Evolutionary conservation across 2,329 filamentous ascomycete genomes (phyloP).

Genomic region (Orbilia brochopaga): DNA sequence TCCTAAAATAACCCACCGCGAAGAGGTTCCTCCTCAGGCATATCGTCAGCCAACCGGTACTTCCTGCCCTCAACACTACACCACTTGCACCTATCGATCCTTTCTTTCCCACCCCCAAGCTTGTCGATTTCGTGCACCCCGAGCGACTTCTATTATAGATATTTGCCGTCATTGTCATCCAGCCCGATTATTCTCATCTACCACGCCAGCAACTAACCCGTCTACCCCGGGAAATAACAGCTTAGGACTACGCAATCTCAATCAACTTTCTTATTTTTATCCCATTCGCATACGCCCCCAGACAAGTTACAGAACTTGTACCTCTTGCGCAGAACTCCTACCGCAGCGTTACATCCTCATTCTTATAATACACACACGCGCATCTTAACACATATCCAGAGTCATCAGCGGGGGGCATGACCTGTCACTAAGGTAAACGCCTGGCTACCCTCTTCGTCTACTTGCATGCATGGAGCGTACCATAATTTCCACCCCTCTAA

Average conservation of each 20-base stretch:
- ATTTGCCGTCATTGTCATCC: constrained; percentile 23
- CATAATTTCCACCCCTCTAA: constrained; percentile 38
- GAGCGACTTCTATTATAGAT: constrained; percentile 25
- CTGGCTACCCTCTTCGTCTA: constrained; percentile 50
- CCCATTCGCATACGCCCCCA: constrained; percentile 38
- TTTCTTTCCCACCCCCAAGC: constrained; percentile 15
- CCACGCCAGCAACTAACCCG: constrained; percentile 18
- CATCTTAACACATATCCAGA: constrained; percentile 18
- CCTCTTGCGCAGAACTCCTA: constrained; percentile 49
- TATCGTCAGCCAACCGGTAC: constrained; percentile 50
- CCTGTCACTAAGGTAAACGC: constrained; percentile 50
- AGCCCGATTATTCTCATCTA: constrained; percentile 8
- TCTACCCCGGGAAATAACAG: constrained; percentile 23
- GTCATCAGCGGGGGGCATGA: constrained; percentile 48
- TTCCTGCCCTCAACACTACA: constrained; percentile 24
- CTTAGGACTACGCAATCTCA: constrained; percentile 44
- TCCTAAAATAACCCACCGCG: constrained; percentile 50
- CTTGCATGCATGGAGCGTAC: constrained; percentile 42
- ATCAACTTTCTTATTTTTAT: constrained; percentile 33
- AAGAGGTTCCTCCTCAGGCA: constrained; percentile 49
- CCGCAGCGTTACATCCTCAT: constrained; percentile 41
- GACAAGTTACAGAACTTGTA: constrained; percentile 35
- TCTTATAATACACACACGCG: constrained; percentile 24
- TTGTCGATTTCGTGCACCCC: constrained; percentile 22
- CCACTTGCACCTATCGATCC: constrained; percentile 9